These are phyloP conservation scores for Zanthoxylum bungeanum DNA, from an alignment of 345 rosid genomes.

Conservation along the genomic window DNA sequence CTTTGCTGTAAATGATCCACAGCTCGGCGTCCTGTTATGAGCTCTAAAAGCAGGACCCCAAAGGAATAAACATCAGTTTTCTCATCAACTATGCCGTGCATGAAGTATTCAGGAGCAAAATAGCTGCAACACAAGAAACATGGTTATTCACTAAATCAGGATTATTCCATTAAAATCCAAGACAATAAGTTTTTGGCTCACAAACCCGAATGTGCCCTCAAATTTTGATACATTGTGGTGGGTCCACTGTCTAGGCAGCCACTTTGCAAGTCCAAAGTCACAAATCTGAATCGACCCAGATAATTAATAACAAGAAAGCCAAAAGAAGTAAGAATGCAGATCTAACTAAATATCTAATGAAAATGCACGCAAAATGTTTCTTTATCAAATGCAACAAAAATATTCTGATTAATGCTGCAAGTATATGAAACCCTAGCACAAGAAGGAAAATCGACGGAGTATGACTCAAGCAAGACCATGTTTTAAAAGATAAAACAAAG, in stretches of 20 bases:
- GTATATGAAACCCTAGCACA: not conserved
- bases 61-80: slow-evolving; percentile 88
- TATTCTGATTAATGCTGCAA: not conserved
- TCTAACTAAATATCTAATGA: not conserved
- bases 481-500: not conserved
- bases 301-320: not conserved
- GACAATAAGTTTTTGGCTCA: slow-evolving; percentile 9
- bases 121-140: slow-evolving; percentile 44
- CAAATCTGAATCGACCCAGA: slow-evolving; percentile 49
- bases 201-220: slow-evolving; percentile 96
- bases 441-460: not conserved
- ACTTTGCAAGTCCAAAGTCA: slow-evolving; percentile 92
- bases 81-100: slow-evolving; percentile 93
- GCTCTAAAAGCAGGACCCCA: slow-evolving; percentile 89
- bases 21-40: slow-evolving; percentile 77
- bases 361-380: not conserved
- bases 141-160: not conserved
- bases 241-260: slow-evolving; percentile 85
- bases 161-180: not conserved
- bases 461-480: not conserved
- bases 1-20: slow-evolving; percentile 65
- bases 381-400: not conserved
- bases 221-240: slow-evolving; percentile 86
- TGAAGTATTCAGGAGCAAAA: slow-evolving; percentile 92
- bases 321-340: not conserved